A percentile compares a stretch with the other conserved stretches of the same genome.
phyloP scores from a whole-genome alignment of 2,329 filamentous ascomycete species.

The Fusarium dimerum region DNA sequence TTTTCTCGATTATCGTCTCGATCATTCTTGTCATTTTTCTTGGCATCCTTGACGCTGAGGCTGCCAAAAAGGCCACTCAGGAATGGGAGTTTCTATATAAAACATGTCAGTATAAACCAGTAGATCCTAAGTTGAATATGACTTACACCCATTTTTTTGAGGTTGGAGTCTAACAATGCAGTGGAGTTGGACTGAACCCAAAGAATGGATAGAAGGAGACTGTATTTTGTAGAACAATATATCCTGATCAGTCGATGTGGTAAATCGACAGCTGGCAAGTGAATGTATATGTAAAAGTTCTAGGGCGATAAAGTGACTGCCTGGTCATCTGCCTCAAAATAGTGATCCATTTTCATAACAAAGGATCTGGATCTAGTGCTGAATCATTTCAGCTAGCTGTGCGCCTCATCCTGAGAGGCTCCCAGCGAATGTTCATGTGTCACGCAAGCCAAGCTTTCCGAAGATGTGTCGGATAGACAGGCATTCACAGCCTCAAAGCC shows the following conservation, averaged over 20 bases:
- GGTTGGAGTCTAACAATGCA: neutral
- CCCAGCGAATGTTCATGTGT: neutral
- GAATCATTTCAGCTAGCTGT: neutral
- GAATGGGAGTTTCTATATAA: constrained; percentile 19
- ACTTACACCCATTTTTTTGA: neutral
- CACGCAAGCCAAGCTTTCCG: constrained; percentile 2
- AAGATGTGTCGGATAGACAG: neutral
- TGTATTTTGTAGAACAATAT: no score
- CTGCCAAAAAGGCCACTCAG: constrained; percentile 2
- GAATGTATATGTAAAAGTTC: neutral
- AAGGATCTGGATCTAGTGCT: neutral
- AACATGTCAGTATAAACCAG: neutral
- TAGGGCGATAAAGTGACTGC: neutral
- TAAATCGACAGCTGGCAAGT: neutral
- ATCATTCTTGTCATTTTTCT: neutral
- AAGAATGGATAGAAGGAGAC: no score
- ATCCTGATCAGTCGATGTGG: no score
- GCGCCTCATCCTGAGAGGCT: constrained; percentile 4
- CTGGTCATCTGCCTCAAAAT: neutral
- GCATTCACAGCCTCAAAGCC: neutral
- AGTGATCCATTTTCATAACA: neutral
- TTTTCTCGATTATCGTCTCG: neutral
- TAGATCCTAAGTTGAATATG: neutral
- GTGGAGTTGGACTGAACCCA: neutral
- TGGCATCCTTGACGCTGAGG: neutral